Evolutionary conservation across 2,329 filamentous ascomycete species (phyloP).

Genomic region (Trichoderma breve): DNA sequence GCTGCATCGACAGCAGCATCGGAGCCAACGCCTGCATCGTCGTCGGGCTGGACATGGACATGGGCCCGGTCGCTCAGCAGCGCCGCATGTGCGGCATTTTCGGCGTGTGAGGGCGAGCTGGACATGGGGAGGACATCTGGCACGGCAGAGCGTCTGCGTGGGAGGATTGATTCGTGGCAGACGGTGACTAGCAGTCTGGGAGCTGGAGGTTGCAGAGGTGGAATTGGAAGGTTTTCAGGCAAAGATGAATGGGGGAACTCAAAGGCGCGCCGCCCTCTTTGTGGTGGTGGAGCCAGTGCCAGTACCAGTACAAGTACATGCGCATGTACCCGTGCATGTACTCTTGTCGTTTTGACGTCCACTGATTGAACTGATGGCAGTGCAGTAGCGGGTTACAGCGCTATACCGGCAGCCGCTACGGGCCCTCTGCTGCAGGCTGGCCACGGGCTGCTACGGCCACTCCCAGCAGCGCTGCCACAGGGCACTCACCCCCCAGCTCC

Average conservation of each 20-base stretch:
- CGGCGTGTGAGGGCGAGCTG: conserved; percentile 47
- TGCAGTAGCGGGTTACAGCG: background rate
- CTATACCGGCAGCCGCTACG: background rate
- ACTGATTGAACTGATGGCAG: background rate
- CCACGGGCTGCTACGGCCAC: background rate
- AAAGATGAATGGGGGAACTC: conserved; percentile 8
- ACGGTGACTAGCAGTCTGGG: conserved; percentile 21
- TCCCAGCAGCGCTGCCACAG: background rate
- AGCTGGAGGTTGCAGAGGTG: conserved; percentile 24
- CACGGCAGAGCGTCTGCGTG: conserved; percentile 32
- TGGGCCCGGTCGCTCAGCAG: conserved; percentile 38
- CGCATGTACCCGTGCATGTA: background rate
- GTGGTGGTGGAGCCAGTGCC: background rate
- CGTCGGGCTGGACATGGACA: conserved; percentile 4
- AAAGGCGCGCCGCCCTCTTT: background rate
- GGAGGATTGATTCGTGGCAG: conserved; percentile 26
- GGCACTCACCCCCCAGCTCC: background rate
- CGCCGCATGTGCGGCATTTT: conserved; percentile 55
- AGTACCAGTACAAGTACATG: background rate
- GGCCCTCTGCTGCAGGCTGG: background rate
- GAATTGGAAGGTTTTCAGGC: conserved; percentile 15
- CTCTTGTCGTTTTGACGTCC: background rate
- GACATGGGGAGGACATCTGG: conserved; percentile 61
- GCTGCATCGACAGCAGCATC: background rate
- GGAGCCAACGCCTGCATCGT: background rate